A percentile compares a stretch with the other conserved stretches of the same genome.
Conservation (phyloP, 148 eudicot genomes). For the Fallopia convolvulus region DNA sequence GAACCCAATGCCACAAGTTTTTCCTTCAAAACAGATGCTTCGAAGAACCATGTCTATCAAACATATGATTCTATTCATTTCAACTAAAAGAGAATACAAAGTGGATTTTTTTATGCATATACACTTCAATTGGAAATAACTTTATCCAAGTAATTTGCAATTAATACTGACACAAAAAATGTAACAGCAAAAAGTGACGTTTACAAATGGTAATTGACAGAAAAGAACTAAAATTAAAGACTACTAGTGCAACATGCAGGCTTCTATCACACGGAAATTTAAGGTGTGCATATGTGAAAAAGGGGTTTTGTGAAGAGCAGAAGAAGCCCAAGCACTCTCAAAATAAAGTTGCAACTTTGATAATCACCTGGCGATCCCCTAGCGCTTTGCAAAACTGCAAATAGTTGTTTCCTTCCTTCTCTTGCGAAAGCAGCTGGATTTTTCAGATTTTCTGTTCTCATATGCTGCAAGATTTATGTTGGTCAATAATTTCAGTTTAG, state of each 20-base stretch:
- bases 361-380: conserved; percentile 92
- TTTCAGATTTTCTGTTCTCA: conserved; percentile 52
- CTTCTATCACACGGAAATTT: too few species aligned
- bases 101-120: too few species aligned
- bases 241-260: too few species aligned
- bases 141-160: neutral
- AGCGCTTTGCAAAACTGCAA: conserved; percentile 88
- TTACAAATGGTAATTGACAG: neutral
- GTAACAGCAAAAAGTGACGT: neutral
- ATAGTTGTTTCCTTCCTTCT: conserved; percentile 85
- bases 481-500: neutral
- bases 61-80: neutral
- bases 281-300: neutral
- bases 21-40: conserved; percentile 97
- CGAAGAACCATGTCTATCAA: conserved; percentile 13
- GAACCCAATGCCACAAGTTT: conserved; percentile 90
- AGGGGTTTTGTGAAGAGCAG: too few species aligned
- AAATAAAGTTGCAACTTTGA: too few species aligned
- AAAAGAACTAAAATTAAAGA: too few species aligned
- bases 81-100: too few species aligned
- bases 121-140: neutral
- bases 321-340: neutral
- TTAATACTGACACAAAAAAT: neutral
- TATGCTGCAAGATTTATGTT: conserved; percentile 37
- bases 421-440: conserved; percentile 78